phyloP scores from a whole-genome alignment of 306 rosid genomes.

The Senna siamea region DNA sequence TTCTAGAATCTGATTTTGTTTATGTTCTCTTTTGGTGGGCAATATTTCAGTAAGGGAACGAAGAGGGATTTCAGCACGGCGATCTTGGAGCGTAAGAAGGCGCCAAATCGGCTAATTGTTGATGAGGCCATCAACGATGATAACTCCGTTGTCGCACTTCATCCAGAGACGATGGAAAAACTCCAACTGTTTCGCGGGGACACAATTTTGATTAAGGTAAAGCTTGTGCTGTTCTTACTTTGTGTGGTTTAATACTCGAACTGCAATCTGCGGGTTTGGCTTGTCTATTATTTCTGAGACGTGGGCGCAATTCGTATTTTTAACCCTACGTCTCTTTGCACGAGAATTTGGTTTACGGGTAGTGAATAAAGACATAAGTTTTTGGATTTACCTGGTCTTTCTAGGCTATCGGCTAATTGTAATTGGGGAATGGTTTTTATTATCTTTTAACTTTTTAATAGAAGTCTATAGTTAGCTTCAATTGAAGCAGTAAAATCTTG shows the following conservation, averaged over 20 bases:
- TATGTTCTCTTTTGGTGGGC: background rate
- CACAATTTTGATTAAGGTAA: slow-evolving; percentile 86
- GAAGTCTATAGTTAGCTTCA: background rate
- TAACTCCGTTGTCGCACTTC: slow-evolving; percentile 92
- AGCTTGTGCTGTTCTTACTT: slow-evolving; percentile 1
- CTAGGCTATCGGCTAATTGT: background rate
- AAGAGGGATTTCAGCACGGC: slow-evolving; percentile 90
- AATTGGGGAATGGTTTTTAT: background rate
- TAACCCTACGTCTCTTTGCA: background rate
- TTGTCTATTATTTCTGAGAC: too few relatives aligned
- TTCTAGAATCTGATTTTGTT: background rate
- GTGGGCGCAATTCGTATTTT: too few relatives aligned
- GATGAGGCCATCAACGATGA: slow-evolving; percentile 94
- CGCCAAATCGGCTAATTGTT: slow-evolving; percentile 84
- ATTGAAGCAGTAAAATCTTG: too few relatives aligned
- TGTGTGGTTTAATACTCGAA: background rate
- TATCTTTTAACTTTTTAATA: background rate
- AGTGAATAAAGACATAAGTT: too few relatives aligned
- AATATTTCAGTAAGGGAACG: slow-evolving; percentile 68
- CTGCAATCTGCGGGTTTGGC: background rate
- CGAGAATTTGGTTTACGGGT: background rate
- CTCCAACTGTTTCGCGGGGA: slow-evolving; percentile 93
- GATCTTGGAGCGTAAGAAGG: slow-evolving; percentile 90
- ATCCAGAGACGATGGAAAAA: slow-evolving; percentile 90
- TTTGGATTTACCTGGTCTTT: too few relatives aligned